phyloP scores from a whole-genome alignment of 2,329 filamentous ascomycete genomes.

The Beauveria rudraprayagi region DNA sequence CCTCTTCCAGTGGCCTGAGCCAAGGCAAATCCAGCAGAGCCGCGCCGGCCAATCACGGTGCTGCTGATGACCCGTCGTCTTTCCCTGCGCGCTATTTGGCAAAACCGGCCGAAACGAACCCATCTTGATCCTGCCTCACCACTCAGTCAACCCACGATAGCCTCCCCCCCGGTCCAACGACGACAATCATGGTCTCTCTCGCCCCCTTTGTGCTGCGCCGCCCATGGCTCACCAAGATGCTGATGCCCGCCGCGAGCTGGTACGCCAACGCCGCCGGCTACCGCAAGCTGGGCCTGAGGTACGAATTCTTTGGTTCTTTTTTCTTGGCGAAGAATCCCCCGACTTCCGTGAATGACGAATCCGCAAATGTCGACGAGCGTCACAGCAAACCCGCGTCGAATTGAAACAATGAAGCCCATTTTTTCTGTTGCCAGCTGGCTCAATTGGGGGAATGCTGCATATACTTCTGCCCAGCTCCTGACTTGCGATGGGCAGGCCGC shows the following conservation, averaged over 20 bases:
- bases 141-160: not conserved
- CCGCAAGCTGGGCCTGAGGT: conserved; percentile 87
- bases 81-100: conserved; percentile 14
- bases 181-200: conserved; percentile 59
- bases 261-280: conserved; percentile 86
- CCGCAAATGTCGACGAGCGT: not conserved
- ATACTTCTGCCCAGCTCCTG: not conserved
- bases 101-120: conserved; percentile 13
- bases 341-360: not conserved
- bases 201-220: conserved; percentile 72
- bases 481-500: not conserved
- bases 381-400: not conserved
- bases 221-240: conserved; percentile 70
- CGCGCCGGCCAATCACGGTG: conserved; percentile 20
- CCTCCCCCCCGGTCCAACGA: conserved; percentile 13
- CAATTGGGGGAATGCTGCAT: not conserved
- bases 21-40: conserved; percentile 16
- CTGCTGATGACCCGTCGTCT: conserved; percentile 20
- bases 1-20: conserved; percentile 19
- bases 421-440: not conserved
- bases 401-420: too few relatives aligned
- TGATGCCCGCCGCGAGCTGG: conserved; percentile 80
- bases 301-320: conserved; percentile 25
- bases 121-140: conserved; percentile 1
- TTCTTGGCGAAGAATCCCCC: not conserved